Conservation (phyloP, 176 grass and related monocot species). For the Puya raimondii region DNA sequence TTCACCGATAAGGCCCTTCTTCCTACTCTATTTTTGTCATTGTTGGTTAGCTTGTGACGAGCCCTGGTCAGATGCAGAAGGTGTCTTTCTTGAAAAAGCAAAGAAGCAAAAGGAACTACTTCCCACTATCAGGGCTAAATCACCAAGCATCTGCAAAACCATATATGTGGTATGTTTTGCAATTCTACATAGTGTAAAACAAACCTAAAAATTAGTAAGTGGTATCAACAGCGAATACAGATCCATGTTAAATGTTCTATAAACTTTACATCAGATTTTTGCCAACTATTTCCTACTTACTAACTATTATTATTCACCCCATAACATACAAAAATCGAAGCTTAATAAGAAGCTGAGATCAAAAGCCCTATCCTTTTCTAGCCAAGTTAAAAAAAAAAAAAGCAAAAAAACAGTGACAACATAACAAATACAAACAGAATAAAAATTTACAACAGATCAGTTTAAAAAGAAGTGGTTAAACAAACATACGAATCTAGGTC, state of each 20-base stretch:
- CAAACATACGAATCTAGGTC: not conserved
- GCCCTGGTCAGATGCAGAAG: too few relatives aligned
- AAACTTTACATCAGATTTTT: not conserved
- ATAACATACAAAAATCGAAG: not conserved
- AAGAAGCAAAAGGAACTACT: too few relatives aligned
- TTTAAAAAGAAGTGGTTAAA: not conserved
- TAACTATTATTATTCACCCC: not conserved
- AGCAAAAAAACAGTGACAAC: not conserved
- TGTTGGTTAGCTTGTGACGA: too few relatives aligned
- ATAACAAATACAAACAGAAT: not conserved
- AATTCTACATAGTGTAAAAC: too few relatives aligned
- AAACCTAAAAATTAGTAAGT: too few relatives aligned
- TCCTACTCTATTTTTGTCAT: too few relatives aligned
- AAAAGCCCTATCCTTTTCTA: not conserved
- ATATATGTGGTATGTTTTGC: too few relatives aligned
- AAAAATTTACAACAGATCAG: not conserved
- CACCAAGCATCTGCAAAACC: too few relatives aligned
- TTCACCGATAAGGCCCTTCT: too few relatives aligned
- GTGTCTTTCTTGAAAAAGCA: too few relatives aligned
- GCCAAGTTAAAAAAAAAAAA: not conserved
- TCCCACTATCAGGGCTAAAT: too few relatives aligned
- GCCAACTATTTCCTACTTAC: not conserved
- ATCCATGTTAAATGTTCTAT: not conserved
- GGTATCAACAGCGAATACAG: too few relatives aligned
- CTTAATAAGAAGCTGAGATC: not conserved